phyloP scores from a whole-genome alignment of 75 land plant species.

The Sequoiadendron giganteum region DNA sequence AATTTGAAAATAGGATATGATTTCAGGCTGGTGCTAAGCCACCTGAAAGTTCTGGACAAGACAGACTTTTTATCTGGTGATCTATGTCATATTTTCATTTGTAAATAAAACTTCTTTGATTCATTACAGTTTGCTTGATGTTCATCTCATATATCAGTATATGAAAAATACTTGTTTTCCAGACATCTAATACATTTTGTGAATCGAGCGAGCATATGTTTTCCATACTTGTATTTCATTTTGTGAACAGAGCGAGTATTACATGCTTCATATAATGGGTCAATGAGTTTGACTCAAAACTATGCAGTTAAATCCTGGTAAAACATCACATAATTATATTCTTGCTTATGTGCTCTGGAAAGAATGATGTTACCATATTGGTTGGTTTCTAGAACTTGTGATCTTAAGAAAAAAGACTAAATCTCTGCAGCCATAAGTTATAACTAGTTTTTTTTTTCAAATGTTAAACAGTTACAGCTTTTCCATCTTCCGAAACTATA shows the following conservation, averaged over 20 bases:
- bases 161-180: not conserved
- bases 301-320: not conserved
- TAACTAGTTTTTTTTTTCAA: not conserved
- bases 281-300: not conserved
- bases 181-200: too few species aligned
- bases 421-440: not conserved
- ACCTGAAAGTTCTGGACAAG: not conserved
- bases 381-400: not conserved
- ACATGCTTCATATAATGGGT: not conserved
- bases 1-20: not conserved
- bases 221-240: too few species aligned
- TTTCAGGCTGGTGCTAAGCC: not conserved
- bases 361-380: not conserved
- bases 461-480: constrained; percentile 5
- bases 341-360: not conserved
- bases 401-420: not conserved
- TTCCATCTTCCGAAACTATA: constrained; percentile 13
- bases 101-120: not conserved
- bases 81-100: not conserved
- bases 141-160: not conserved
- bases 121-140: not conserved
- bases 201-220: not conserved
- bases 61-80: not conserved
- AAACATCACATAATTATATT: not conserved
- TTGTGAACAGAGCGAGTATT: too few species aligned